A percentile compares a stretch with the other conserved stretches of the same genome.
Evolutionary conservation across 1,139 yeast species (phyloP).

Genomic region (Wickerhamomyces sp.): DNA sequence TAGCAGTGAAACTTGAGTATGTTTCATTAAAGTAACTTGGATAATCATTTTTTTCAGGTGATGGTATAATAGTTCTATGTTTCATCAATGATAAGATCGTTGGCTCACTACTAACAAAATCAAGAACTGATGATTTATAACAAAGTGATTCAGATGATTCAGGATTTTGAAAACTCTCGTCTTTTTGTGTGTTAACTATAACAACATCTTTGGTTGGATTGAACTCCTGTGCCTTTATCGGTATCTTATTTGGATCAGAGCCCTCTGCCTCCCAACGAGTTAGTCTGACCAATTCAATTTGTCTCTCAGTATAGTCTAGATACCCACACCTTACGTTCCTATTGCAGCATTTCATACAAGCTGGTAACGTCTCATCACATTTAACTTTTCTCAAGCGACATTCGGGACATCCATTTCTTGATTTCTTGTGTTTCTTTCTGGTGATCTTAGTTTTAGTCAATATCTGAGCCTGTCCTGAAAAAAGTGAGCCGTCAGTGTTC

Average conservation of each 20-base stretch:
- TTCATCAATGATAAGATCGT: too few relatives aligned
- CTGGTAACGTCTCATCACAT: slow-evolving; percentile 20
- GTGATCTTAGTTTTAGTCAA: background rate
- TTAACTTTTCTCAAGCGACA: slow-evolving; percentile 20
- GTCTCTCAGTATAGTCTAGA: slow-evolving; percentile 11
- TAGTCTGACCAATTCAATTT: slow-evolving; percentile 8
- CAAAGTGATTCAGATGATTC: too few relatives aligned
- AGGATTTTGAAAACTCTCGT: too few relatives aligned
- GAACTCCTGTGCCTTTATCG: background rate
- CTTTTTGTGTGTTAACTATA: background rate
- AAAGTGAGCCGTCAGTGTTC: background rate
- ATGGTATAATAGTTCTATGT: too few relatives aligned
- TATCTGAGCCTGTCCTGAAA: background rate
- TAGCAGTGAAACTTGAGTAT: too few relatives aligned
- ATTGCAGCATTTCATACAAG: slow-evolving; percentile 14
- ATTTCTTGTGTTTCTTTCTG: background rate
- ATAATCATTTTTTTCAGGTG: too few relatives aligned
- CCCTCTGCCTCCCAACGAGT: slow-evolving; percentile 10
- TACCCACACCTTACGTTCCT: slow-evolving; percentile 18
- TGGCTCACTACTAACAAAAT: too few relatives aligned
- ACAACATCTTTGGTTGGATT: background rate
- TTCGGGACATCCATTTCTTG: slow-evolving; percentile 18
- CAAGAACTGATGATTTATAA: too few relatives aligned
- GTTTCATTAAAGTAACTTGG: too few relatives aligned
- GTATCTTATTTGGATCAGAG: background rate